phyloP scores from a whole-genome alignment of 306 rosid species.

The Pachyrhizus erosus region DNA sequence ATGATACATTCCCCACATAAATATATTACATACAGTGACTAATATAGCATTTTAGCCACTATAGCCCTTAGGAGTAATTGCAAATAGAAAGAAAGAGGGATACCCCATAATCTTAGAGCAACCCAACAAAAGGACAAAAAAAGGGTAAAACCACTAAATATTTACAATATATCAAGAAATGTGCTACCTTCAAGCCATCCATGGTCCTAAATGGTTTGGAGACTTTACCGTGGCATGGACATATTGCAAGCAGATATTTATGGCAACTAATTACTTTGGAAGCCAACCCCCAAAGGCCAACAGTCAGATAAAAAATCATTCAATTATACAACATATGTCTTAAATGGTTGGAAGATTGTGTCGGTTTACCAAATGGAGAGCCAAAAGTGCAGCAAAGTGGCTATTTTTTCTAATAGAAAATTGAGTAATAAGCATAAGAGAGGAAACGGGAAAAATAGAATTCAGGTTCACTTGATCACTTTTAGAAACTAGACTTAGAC shows the following conservation, averaged over 20 bases:
- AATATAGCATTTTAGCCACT: not conserved
- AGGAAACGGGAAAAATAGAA: not conserved
- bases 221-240: not conserved
- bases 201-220: not conserved
- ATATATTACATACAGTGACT: not conserved
- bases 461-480: not conserved
- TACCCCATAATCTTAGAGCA: not conserved
- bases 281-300: not conserved
- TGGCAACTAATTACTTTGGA: not conserved
- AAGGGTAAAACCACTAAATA: not conserved
- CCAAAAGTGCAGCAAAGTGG: slow-evolving; percentile 19
- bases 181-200: not conserved
- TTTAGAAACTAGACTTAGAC: not conserved
- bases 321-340: not conserved
- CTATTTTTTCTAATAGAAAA: not conserved
- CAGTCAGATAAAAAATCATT: not conserved
- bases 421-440: not conserved
- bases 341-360: not conserved
- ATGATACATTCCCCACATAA: not conserved
- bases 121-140: not conserved
- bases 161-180: slow-evolving; percentile 9
- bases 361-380: not conserved
- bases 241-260: not conserved
- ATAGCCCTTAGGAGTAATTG: not conserved
- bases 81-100: not conserved